These are phyloP conservation scores for Aspergillus ochraceoroseus DNA, from an alignment of 2,329 filamentous ascomycete species.

Conservation along the genomic window DNA sequence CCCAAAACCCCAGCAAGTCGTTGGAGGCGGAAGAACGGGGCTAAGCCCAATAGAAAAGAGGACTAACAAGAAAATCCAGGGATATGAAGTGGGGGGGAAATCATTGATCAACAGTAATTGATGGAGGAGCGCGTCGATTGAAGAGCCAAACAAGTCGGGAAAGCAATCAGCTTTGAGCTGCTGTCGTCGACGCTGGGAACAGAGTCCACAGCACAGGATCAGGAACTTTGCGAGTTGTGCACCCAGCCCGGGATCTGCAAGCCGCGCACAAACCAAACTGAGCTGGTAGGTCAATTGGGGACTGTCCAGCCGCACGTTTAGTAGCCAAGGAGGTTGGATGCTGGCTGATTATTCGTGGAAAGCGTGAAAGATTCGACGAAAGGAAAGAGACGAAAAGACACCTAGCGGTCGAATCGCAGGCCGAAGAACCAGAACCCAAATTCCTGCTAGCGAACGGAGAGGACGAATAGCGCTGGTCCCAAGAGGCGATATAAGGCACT, in stretches of 20 bases:
- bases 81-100: slow-evolving; percentile 1
- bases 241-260: slow-evolving; percentile 17
- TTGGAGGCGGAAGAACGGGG: slow-evolving; percentile 5
- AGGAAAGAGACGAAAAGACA: slow-evolving; percentile 2
- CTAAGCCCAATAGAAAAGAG: slow-evolving; percentile 1
- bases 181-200: slow-evolving; percentile 5
- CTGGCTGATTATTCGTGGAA: slow-evolving; percentile 8
- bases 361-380: slow-evolving; percentile 3
- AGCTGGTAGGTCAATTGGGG: slow-evolving; percentile 7
- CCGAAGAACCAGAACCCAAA: slow-evolving; percentile 3
- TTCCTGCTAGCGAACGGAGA: slow-evolving; percentile 3
- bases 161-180: slow-evolving; percentile 10
- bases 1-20: slow-evolving; percentile 6
- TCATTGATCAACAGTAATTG: neutral
- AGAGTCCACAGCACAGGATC: slow-evolving; percentile 2
- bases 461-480: slow-evolving; percentile 8
- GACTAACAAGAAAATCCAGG: neutral
- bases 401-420: slow-evolving; percentile 11
- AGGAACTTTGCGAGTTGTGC: slow-evolving; percentile 7
- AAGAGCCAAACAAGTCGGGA: slow-evolving; percentile 4
- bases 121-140: neutral
- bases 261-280: slow-evolving; percentile 9
- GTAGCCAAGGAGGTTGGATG: slow-evolving; percentile 3
- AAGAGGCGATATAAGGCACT: slow-evolving; percentile 10
- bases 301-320: slow-evolving; percentile 1